Conservation (phyloP, 164 flowering plant species). For the Taxillus chinensis region DNA sequence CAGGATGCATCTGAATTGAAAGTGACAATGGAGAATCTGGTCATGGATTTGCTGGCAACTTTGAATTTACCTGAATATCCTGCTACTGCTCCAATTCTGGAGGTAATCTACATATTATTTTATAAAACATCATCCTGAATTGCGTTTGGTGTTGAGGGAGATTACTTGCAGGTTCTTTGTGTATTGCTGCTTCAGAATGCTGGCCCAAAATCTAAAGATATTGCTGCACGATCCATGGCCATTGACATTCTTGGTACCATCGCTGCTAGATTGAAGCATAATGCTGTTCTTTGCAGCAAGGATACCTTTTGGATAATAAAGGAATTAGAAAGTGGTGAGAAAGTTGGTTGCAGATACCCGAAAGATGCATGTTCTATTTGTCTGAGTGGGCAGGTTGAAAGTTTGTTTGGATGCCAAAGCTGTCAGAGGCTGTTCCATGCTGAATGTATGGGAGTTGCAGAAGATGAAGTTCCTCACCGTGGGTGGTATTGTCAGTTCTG, state of each 20-base stretch:
- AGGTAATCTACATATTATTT: slow-evolving; percentile 33
- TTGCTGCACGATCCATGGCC: slow-evolving; percentile 73
- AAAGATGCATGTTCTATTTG: slow-evolving; percentile 67
- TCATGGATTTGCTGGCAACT: slow-evolving; percentile 70
- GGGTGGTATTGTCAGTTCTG: slow-evolving; percentile 69
- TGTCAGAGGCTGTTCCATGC: slow-evolving; percentile 77
- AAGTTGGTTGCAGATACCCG: slow-evolving; percentile 19
- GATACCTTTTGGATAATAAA: slow-evolving; percentile 69
- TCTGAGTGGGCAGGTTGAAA: slow-evolving; percentile 45
- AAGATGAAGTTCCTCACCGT: slow-evolving; percentile 35
- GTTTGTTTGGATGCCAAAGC: slow-evolving; percentile 48
- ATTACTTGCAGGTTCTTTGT: slow-evolving; percentile 78
- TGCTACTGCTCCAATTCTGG: slow-evolving; percentile 74
- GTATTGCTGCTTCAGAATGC: slow-evolving; percentile 93
- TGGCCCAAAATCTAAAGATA: slow-evolving; percentile 88
- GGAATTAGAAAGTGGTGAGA: slow-evolving; percentile 37
- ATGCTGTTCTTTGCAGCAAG: slow-evolving; percentile 47
- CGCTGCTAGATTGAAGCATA: slow-evolving; percentile 87
- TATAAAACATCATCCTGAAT: background rate
- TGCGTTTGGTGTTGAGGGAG: slow-evolving; percentile 10
- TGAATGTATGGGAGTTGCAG: slow-evolving; percentile 70
- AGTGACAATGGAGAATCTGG: slow-evolving; percentile 74
- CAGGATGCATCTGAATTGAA: slow-evolving; percentile 85
- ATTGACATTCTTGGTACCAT: slow-evolving; percentile 90
- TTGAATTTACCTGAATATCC: slow-evolving; percentile 95